Evolutionary conservation across 2,329 filamentous ascomycete genomes (phyloP).

Genomic region (Exophiala alcalophila): DNA sequence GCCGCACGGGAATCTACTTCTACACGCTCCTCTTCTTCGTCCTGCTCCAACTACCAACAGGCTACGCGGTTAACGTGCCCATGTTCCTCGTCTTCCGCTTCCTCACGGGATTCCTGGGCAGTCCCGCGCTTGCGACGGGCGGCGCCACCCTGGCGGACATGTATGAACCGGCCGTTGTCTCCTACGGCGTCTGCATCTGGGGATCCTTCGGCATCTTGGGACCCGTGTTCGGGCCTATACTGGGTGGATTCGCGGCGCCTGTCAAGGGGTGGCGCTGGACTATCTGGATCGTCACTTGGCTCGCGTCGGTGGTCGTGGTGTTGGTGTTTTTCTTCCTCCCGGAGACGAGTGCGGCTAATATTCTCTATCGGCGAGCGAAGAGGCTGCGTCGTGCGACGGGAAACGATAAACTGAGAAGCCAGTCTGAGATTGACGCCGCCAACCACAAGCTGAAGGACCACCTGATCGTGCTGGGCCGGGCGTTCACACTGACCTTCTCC

Average conservation of each 20-base stretch:
- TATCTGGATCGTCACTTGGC: slow-evolving; percentile 42
- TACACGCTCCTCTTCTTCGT: slow-evolving; percentile 49
- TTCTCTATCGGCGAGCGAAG: slow-evolving; percentile 40
- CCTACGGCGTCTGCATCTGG: slow-evolving; percentile 42
- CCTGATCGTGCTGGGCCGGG: slow-evolving; percentile 54
- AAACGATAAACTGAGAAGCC: slow-evolving; percentile 53
- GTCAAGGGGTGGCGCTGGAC: slow-evolving; percentile 41
- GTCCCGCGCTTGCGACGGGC: slow-evolving; percentile 45
- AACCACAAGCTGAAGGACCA: slow-evolving; percentile 45
- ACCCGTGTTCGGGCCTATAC: slow-evolving; percentile 41
- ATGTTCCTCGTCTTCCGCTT: slow-evolving; percentile 54
- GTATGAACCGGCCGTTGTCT: slow-evolving; percentile 38
- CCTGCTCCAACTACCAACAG: slow-evolving; percentile 48
- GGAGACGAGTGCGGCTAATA: slow-evolving; percentile 39
- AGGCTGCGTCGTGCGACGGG: slow-evolving; percentile 53
- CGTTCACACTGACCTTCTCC: slow-evolving; percentile 55
- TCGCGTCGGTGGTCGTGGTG: slow-evolving; percentile 38
- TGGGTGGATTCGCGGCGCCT: slow-evolving; percentile 43
- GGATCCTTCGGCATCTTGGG: slow-evolving; percentile 41
- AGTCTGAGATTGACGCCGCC: slow-evolving; percentile 62
- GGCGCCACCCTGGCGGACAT: slow-evolving; percentile 46
- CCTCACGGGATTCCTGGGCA: slow-evolving; percentile 51
- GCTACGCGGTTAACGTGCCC: slow-evolving; percentile 49
- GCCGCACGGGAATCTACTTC: slow-evolving; percentile 50
- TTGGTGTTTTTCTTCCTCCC: slow-evolving; percentile 35